Conservation (phyloP, 306 rosid species). For the Trifolium dubium region DNA sequence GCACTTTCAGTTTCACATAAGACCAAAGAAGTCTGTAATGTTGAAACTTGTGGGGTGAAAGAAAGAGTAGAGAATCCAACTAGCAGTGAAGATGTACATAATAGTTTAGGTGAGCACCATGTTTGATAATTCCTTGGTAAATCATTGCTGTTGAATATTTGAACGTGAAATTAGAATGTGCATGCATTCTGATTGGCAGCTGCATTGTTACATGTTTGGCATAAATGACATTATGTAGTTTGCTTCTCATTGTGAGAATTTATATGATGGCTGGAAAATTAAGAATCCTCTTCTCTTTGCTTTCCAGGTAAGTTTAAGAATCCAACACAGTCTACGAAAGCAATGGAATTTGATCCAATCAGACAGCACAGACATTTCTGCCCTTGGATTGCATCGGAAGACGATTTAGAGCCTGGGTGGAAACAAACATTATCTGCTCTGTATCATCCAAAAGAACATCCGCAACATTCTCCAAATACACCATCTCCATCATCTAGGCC, state of each 20-base stretch:
- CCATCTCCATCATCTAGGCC: constrained; percentile 61
- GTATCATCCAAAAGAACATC: constrained; percentile 55
- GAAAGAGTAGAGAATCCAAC: constrained; percentile 41
- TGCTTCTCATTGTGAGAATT: constrained; percentile 1
- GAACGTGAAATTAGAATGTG: constrained; percentile 13
- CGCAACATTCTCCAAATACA: constrained; percentile 49
- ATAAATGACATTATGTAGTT: constrained; percentile 31
- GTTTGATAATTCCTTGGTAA: constrained; percentile 35
- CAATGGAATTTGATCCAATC: constrained; percentile 83
- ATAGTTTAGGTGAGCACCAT: constrained; percentile 59
- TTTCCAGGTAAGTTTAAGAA: constrained; percentile 58
- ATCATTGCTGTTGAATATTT: constrained; percentile 19
- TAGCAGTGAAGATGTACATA: constrained; percentile 42
- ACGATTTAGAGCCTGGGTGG: constrained; percentile 82
- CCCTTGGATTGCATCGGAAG: constrained; percentile 82
- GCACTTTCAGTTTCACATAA: constrained; percentile 40
- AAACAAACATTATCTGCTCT: constrained; percentile 79
- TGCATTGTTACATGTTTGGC: constrained; percentile 31
- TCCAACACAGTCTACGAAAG: constrained; percentile 43
- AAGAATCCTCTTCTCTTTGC: constrained; percentile 34
- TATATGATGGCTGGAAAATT: constrained; percentile 23
- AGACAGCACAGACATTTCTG: constrained; percentile 94
- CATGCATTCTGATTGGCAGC: constrained; percentile 18
- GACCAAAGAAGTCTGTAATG: constrained; percentile 36
- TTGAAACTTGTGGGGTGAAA: constrained; percentile 35